Evolutionary conservation across 1,284 basidiomycete species (phyloP), one percentile per base, ranked within the genome.

Genomic region (Cutaneotrichosporon sp.): DNA sequence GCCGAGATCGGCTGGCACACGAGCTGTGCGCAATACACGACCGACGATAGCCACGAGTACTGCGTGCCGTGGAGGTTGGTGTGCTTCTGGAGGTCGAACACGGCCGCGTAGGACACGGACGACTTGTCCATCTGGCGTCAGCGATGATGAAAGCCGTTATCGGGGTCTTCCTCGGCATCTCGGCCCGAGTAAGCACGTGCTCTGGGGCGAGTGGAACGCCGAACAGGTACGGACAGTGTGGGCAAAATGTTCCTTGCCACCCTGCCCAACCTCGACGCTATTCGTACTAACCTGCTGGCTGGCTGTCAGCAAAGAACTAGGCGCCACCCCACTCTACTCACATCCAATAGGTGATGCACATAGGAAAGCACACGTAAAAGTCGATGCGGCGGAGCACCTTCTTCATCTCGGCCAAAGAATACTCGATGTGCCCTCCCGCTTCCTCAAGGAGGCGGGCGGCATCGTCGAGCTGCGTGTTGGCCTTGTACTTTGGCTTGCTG

Each of bases 101-200:
- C 74, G 40, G 79, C 77, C 21, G 79, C 73, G 64, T 75, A 79
- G 5, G 73, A 75, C 18, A 79, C 71, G 11, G 73, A 69, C 2
- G 73, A 72, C 62, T 80, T 80, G 73, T 80, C 79, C 36, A 79
- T 66, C 69, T 75, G 65, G 22, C 16, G 51, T 53, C 30, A 53
- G 51, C 31, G 26, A 31, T 18, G 42, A 2, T 18, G 4, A 7
- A 5, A 2, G 26, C 26, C 3, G 26, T 26, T 3, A 26, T 26
- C 26, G 26, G 26, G 26, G 26, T 11, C 38, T 11, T 40, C 38
- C 13, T 40, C 38, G 38, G 31, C 18, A 5, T 13, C 34, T 52
- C 34, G 38, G 49, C 50, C 26, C 26, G 26, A 26, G 26, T 26
- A 3, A 26, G 26, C 26, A 26, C 26, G 26, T 26, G 26, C 26